Evolutionary conservation across 2,329 filamentous ascomycete species (phyloP).

Genomic region (Stachybotrys elegans): DNA sequence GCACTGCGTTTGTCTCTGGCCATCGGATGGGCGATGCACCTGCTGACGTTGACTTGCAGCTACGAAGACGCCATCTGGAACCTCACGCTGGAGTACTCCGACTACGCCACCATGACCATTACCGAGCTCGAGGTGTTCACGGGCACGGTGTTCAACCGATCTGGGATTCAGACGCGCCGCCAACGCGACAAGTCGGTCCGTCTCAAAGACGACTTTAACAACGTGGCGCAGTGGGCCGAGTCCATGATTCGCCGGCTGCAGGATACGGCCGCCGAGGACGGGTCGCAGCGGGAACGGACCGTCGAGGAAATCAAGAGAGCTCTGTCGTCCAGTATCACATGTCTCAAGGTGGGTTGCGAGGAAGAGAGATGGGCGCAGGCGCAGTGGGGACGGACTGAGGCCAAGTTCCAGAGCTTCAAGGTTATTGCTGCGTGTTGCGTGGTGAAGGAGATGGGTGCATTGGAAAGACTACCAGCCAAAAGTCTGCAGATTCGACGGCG

Average conservation of each 20-base stretch:
- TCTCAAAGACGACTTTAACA: constrained; percentile 47
- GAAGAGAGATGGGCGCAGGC: background rate
- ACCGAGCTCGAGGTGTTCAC: constrained; percentile 51
- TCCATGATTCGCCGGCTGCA: constrained; percentile 20
- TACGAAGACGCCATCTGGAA: constrained; percentile 1
- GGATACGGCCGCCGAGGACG: background rate
- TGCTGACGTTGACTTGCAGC: background rate
- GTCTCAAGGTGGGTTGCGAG: background rate
- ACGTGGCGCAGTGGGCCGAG: constrained; percentile 36
- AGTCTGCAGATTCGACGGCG: no score
- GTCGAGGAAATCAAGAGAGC: background rate
- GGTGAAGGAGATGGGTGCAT: background rate
- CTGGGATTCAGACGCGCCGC: constrained; percentile 41
- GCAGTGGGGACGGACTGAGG: background rate
- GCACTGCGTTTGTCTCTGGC: background rate
- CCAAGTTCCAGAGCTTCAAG: constrained; percentile 5
- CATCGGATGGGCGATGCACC: background rate
- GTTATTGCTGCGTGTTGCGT: constrained; percentile 6
- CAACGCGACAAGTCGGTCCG: constrained; percentile 48
- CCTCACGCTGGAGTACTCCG: constrained; percentile 27
- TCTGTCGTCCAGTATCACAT: background rate
- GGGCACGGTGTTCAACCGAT: constrained; percentile 49
- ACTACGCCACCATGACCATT: constrained; percentile 38
- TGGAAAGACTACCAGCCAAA: no score
- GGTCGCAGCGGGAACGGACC: background rate